phyloP scores from a whole-genome alignment of 257 asterid genomes.

The Nicotiana tabacum region DNA sequence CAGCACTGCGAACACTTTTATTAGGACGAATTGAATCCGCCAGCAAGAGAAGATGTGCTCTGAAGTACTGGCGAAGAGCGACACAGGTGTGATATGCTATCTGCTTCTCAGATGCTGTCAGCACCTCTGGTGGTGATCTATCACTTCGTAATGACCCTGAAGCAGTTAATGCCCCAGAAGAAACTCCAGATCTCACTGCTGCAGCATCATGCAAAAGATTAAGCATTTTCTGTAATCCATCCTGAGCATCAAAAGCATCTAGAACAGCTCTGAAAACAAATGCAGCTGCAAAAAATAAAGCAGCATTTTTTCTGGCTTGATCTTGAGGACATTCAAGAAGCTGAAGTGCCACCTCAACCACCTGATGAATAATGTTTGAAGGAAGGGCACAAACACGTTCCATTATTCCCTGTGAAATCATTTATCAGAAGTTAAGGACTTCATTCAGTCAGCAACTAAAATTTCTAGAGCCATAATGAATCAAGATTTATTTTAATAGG shows the following conservation, averaged over 20 bases:
- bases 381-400: conserved; percentile 98
- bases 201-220: conserved; percentile 87
- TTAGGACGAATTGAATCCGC: conserved; percentile 87
- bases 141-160: conserved; percentile 72
- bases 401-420: conserved; percentile 77
- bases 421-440: neutral
- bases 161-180: conserved; percentile 62
- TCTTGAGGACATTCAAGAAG: conserved; percentile 82
- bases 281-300: conserved; percentile 84
- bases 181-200: conserved; percentile 86
- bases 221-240: conserved; percentile 83
- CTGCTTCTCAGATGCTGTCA: conserved; percentile 92
- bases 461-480: neutral
- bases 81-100: conserved; percentile 94
- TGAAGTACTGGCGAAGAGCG: conserved; percentile 83
- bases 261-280: conserved; percentile 92
- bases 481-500: neutral
- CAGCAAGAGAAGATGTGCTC: conserved; percentile 82
- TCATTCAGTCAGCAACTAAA: neutral
- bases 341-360: conserved; percentile 87
- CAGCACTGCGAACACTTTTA: conserved; percentile 72
- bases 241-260: conserved; percentile 86
- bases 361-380: conserved; percentile 64
- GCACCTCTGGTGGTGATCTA: conserved; percentile 76
- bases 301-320: conserved; percentile 86